Conservation (phyloP, 345 rosid species). For the Lagerstroemia speciosa region DNA sequence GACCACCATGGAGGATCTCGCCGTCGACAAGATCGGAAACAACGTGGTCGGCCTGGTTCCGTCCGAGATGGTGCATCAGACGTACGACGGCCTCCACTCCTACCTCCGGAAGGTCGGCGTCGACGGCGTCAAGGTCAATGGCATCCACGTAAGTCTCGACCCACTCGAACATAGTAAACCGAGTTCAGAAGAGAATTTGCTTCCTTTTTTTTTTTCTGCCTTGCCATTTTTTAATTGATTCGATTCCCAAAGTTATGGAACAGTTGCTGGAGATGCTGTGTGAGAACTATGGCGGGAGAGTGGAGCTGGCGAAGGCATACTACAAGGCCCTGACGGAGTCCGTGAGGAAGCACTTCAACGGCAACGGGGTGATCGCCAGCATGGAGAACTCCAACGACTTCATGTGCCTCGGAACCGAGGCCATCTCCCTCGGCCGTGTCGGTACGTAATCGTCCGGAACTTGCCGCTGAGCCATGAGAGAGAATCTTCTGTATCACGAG, state of each 20-base stretch:
- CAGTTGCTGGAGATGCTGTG: conserved; percentile 82
- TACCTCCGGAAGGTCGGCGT: conserved; percentile 60
- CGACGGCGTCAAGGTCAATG: conserved; percentile 98
- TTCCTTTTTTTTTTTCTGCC: too few relatives aligned
- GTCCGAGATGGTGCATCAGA: conserved; percentile 58
- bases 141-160: conserved; percentile 36
- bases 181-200: too few relatives aligned
- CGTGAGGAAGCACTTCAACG: conserved; percentile 73
- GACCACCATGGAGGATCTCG: conserved; percentile 81
- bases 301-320: conserved; percentile 79
- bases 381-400: conserved; percentile 99
- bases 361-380: conserved; percentile 94
- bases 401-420: conserved; percentile 94
- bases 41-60: conserved; percentile 65
- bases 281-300: conserved; percentile 87
- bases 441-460: conserved; percentile 47
- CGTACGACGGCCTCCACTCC: conserved; percentile 81
- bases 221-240: too few relatives aligned
- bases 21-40: conserved; percentile 77
- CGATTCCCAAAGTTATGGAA: not conserved
- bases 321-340: conserved; percentile 70
- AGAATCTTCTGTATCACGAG: too few relatives aligned
- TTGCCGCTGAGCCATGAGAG: too few relatives aligned
- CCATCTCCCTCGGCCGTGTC: conserved; percentile 93
- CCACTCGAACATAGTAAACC: too few relatives aligned